Evolutionary conservation across 176 grass and related monocot genomes (phyloP), one percentile per base, ranked within the genome.

Genomic region (Themeda triandra): DNA sequence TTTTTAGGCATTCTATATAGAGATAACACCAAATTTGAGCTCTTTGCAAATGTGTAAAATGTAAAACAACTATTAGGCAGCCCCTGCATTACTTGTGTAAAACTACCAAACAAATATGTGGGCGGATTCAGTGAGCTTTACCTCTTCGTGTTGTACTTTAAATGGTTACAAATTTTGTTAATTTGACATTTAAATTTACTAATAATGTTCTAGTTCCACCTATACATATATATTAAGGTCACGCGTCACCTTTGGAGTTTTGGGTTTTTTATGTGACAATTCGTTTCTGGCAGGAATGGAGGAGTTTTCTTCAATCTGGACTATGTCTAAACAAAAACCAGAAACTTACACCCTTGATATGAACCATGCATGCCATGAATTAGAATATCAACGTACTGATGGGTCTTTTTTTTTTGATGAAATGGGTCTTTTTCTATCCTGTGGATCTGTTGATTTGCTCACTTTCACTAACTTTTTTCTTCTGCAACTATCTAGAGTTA

Each of bases 21-120:
- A 30, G 9, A 72, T 58, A 73, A 17, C 35, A 58, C 15, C 66
- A 73, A 83, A 3, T 86, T 83, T 78, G 36, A 68, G 67, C 35
- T 42, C 30, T 18, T 18, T 78, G 58, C 54, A 66, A 2, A 78
- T 39, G 59, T 73, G 36, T 30, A 29, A 46, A 45, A 28, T 46
- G 60, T 76, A 44, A 10, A 44, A 10, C 21, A 80, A 46, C 60
- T 14, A 28, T 73, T 86, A 66, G 56, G 66, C 27, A 86, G 41
- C 14, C 65, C 78, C 64, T 54, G 32, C 58, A 39, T 23, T 63
- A 65, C 33, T 71, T 71, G 25, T 82, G 11, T 48, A 42, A 66
- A 86, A 63, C 49, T 69, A 60, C 48, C 29, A 39, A 62, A 59
- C 15, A 65, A 13, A 24, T 56, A 74, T 10, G 45, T 53, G 24